Evolutionary conservation across 176 grass and related monocot genomes (phyloP).

Genomic region (Urochloa ruziziensis): DNA sequence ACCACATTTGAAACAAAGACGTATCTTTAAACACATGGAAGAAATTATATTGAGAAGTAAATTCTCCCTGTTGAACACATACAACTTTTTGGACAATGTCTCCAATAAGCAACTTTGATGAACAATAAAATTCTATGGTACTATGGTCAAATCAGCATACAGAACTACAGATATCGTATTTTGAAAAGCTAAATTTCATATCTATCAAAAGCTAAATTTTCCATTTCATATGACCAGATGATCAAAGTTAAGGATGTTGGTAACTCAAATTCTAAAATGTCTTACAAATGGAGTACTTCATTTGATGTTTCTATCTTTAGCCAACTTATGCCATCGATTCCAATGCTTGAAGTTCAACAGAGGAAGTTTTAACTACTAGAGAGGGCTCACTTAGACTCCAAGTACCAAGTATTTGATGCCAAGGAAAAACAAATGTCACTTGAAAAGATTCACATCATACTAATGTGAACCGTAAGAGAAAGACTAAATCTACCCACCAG

Average conservation of each 20-base stretch:
- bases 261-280: background rate
- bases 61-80: too few species aligned
- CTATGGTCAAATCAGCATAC: background rate
- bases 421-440: background rate
- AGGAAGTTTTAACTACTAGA: background rate
- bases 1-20: background rate
- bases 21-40: slow-evolving; percentile 15
- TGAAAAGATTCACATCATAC: slow-evolving; percentile 15
- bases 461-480: background rate
- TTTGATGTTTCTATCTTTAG: background rate
- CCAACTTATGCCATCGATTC: background rate
- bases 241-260: background rate
- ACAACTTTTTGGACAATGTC: background rate
- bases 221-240: background rate
- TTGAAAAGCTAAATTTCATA: too few species aligned
- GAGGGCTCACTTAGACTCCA: background rate
- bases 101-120: background rate
- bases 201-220: background rate
- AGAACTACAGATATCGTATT: background rate
- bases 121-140: background rate
- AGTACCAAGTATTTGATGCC: background rate
- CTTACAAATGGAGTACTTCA: background rate
- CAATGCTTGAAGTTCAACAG: slow-evolving; percentile 7
- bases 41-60: background rate
- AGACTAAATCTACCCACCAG: slow-evolving; percentile 40